Base-by-base conservation (phyloP, 2,329 filamentous ascomycete species). In the Eutypella sp. region DNA sequence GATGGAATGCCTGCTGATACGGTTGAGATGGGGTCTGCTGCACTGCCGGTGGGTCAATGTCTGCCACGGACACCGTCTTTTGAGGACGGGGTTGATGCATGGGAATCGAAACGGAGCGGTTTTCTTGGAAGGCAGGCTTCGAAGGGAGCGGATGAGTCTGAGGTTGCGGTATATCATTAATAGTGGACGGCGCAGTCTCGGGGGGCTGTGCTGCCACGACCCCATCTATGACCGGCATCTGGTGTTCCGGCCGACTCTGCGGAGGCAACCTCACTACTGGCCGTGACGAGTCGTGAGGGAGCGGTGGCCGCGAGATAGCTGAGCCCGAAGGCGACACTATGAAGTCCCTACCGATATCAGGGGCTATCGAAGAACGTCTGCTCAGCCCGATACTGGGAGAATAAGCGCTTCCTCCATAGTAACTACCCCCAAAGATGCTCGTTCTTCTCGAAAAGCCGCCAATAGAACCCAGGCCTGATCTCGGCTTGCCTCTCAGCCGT, bases 81-180 rank as follows among this genome's bases (percentile, higher is more conserved):
- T 97, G 91, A 8, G 93, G 92, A 43, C 89, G 85, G 47, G 93
- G 93, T 64, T 97, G 93, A 63, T 97, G 89, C 83, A 97, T 96
- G 1, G 89, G 79, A 54, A 79, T 71, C 37, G 70, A 65, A 52
- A 64, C 72, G 5, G 73, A 66, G 37, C 74, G 69, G 54, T 73
- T 81, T 60, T 84, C 78, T 54, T 79, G 73, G 64, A 78, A 75
- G 18, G 68, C 65, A 23, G 79, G 79, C 60, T 77, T 81, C 59
- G 79, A 78, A 13, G 76, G 78, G 20, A 81, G 73, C 20, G 76
- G 75, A 53, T 81, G 75, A 11, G 68, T 75, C 58, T 84, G 82
- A 36, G 76, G 75, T 47, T 77, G 79, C 33, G 76, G 72, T 16
- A 78, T 61, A 50, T 78, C 75, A 55, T 69, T 78, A 47, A 77